These are phyloP conservation scores for Alternaria solani DNA, from an alignment of 2,329 filamentous ascomycete genomes.

Conservation along the genomic window DNA sequence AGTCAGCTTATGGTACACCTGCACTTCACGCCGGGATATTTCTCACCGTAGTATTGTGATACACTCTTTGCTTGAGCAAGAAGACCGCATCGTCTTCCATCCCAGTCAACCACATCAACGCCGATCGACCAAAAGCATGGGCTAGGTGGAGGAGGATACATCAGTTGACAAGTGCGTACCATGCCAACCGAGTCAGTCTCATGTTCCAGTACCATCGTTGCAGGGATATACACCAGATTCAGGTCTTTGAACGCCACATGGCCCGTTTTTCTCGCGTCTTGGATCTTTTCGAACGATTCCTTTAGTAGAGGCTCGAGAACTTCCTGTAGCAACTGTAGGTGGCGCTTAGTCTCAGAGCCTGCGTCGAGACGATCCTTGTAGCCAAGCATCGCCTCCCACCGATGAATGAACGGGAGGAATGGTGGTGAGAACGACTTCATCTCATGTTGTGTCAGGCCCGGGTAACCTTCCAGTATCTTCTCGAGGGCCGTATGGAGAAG, in stretches of 20 bases:
- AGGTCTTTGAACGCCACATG: constrained; percentile 42
- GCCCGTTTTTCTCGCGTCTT: constrained; percentile 45
- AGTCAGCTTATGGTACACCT: neutral
- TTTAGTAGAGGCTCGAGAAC: constrained; percentile 30
- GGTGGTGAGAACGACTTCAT: constrained; percentile 66
- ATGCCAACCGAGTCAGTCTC: constrained; percentile 18
- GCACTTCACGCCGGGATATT: neutral
- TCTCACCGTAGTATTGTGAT: constrained; percentile 30
- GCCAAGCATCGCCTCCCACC: constrained; percentile 58
- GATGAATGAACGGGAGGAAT: constrained; percentile 70
- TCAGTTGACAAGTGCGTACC: constrained; percentile 7
- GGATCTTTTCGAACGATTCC: constrained; percentile 12
- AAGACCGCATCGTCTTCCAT: constrained; percentile 32
- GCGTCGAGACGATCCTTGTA: constrained; percentile 9
- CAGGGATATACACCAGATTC: constrained; percentile 45
- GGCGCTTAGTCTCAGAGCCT: constrained; percentile 14
- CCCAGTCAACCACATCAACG: constrained; percentile 31
- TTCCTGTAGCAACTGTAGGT: constrained; percentile 45
- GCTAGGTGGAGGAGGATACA: constrained; percentile 6
- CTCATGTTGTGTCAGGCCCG: constrained; percentile 67
- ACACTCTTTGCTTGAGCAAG: constrained; percentile 18
- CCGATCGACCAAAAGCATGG: neutral
- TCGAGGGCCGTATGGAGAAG: constrained; percentile 64
- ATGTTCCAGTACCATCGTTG: constrained; percentile 22
- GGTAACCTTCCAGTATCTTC: constrained; percentile 64